phyloP scores from a whole-genome alignment of 176 grass and related monocot species.

The Eragrostis nindensis region DNA sequence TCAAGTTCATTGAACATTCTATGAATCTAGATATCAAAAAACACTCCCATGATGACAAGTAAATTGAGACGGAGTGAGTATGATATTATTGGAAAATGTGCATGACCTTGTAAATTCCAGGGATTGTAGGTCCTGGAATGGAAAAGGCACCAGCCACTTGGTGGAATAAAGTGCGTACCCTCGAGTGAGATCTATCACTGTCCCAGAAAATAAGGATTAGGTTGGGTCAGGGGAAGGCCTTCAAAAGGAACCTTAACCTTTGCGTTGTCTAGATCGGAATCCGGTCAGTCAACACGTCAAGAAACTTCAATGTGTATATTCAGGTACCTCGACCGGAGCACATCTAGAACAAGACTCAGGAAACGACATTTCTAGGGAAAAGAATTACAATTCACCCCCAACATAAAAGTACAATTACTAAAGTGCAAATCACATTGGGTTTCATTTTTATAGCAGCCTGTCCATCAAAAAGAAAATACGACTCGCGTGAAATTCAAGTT shows the following conservation, averaged over 20 bases:
- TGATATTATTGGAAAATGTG: not conserved
- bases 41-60: no score
- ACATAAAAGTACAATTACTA: not conserved
- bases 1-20: no score
- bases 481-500: not conserved
- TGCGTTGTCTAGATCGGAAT: not conserved
- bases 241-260: not conserved
- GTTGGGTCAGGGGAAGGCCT: not conserved
- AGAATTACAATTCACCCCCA: not conserved
- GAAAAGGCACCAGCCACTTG: not conserved
- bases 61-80: no score
- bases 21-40: no score
- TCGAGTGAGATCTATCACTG: not conserved
- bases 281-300: conserved; percentile 2
- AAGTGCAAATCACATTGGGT: no score
- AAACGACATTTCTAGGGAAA: not conserved
- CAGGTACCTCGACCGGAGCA: not conserved
- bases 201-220: not conserved
- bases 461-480: not conserved
- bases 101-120: not conserved
- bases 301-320: not conserved
- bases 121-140: not conserved
- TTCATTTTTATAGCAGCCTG: no score
- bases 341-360: not conserved
- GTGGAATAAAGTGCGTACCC: not conserved